Percentiles rank a stretch among this genome's conserved stretches.
Evolutionary conservation across 257 asterid genomes (phyloP).

Genomic region (Mentha longifolia): DNA sequence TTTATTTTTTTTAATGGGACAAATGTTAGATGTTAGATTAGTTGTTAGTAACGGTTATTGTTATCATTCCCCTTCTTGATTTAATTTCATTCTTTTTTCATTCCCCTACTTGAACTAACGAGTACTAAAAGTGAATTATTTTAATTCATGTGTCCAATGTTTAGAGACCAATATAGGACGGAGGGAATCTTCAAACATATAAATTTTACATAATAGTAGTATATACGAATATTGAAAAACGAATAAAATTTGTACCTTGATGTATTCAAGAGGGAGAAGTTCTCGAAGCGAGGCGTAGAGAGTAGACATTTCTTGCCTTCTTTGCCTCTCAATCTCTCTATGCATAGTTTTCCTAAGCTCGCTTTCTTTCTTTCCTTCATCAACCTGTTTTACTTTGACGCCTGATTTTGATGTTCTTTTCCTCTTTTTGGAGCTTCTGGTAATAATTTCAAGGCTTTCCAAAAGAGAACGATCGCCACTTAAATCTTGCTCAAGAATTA

Average conservation of each 20-base stretch:
- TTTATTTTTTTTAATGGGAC: no score
- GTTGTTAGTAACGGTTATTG: no score
- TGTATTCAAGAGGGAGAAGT: conserved; percentile 54
- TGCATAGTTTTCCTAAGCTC: conserved; percentile 45
- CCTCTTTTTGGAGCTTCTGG: conserved; percentile 28
- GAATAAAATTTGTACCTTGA: conserved; percentile 42
- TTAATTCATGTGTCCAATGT: no score
- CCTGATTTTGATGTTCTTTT: conserved; percentile 13
- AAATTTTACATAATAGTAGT: neutral
- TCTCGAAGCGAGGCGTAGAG: conserved; percentile 56
- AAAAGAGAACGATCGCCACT: neutral
- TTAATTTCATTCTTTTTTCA: no score
- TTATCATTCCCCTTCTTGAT: no score
- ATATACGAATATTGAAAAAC: no score
- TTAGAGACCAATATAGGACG: no score
- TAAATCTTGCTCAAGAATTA: conserved; percentile 8
- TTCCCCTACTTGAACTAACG: no score
- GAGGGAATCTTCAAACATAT: no score
- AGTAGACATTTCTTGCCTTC: conserved; percentile 66
- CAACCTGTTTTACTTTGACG: neutral
- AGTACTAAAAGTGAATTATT: no score
- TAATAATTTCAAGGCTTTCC: neutral
- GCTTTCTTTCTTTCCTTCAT: conserved; percentile 22
- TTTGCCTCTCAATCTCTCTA: conserved; percentile 61
- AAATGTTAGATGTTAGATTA: no score